Base-by-base conservation (phyloP, 208 protist species). In the Leishmania aethiopica region DNA sequence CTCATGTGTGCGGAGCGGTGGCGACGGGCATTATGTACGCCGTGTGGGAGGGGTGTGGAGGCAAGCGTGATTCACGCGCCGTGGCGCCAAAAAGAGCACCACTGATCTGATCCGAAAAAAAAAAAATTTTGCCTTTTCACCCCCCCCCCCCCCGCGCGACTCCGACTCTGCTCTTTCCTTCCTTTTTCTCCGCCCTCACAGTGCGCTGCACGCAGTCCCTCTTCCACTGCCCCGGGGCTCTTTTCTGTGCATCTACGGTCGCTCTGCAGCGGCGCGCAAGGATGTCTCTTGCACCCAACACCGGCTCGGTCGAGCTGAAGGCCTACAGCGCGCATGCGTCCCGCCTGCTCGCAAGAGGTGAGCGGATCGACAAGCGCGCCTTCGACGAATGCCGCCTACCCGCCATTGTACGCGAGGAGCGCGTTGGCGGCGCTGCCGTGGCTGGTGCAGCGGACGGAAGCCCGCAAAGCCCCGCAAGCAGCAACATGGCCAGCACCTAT, bases 211-310 rank as follows among this genome's bases (percentile, higher is more conserved):
- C 57, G 28, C 3, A 7, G 57, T 62, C 13, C 51, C 1, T 47
- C 73, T 77, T 78, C 2, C 15, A 37, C 73, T 45, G 3, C 49
- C 73, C 6, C 25, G 7, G 57, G 22, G 5, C 8, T 32, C 32
- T 78, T 40, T 6, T 76, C 11, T 76, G 45, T 28, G 32, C 35
- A 11, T 76, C 49, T 62, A n/a, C 3, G 11, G 32, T 45, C 59
- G 25, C 35, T 62, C 5, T 37, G 42, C 40, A 74, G 69, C 28
- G 22, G 72, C 2, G 51, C 72, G 55, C 69, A 28, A 49, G 37
- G 13, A 97, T 97, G 94, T 95, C 92, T 19, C 86, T 97, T 32
- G 89, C 91, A 75, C 92, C 92, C 28, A 90, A 92, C 80, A 97
- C 94, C 19, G 92, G 91, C 76, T 84, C 92, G 3, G 89, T 97